phyloP scores from a whole-genome alignment of 441 rosid species.

The Adansonia rubrostipa region DNA sequence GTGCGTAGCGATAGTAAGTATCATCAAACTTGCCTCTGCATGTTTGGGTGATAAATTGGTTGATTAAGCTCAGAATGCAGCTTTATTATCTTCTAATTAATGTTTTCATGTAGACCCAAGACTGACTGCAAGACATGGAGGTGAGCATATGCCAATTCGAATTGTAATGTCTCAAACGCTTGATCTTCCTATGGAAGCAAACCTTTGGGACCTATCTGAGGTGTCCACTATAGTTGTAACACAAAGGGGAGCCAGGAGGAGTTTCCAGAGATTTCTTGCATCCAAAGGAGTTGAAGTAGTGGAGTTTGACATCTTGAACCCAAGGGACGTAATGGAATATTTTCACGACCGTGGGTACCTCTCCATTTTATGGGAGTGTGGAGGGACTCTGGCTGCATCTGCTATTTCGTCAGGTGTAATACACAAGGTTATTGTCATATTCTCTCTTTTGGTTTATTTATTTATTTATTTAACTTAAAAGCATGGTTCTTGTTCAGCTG shows the following conservation, averaged over 20 bases:
- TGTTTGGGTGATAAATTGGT: slow-evolving; percentile 7
- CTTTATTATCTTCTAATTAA: neutral
- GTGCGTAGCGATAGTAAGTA: slow-evolving; percentile 78
- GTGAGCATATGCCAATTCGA: slow-evolving; percentile 78
- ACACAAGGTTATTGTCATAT: slow-evolving; percentile 63
- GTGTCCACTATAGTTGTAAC: slow-evolving; percentile 83
- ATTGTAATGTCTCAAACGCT: slow-evolving; percentile 86
- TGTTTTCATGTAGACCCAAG: slow-evolving; percentile 64
- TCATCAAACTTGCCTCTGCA: neutral
- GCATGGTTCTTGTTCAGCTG: neutral
- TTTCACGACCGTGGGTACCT: slow-evolving; percentile 88
- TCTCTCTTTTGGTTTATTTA: slow-evolving; percentile 9
- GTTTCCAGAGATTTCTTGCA: slow-evolving; percentile 76
- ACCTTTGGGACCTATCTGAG: slow-evolving; percentile 86
- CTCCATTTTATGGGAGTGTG: slow-evolving; percentile 87
- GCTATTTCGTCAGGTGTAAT: slow-evolving; percentile 86
- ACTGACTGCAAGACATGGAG: slow-evolving; percentile 87
- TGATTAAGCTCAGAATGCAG: slow-evolving; percentile 6
- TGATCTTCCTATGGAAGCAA: slow-evolving; percentile 86
- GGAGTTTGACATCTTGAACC: slow-evolving; percentile 90
- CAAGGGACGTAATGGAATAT: slow-evolving; percentile 94
- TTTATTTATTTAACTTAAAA: neutral
- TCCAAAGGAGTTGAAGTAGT: slow-evolving; percentile 93
- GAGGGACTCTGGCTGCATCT: slow-evolving; percentile 90
- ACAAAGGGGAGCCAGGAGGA: slow-evolving; percentile 88